Conservation (phyloP, 345 rosid species). For the Brassica rapa region DNA sequence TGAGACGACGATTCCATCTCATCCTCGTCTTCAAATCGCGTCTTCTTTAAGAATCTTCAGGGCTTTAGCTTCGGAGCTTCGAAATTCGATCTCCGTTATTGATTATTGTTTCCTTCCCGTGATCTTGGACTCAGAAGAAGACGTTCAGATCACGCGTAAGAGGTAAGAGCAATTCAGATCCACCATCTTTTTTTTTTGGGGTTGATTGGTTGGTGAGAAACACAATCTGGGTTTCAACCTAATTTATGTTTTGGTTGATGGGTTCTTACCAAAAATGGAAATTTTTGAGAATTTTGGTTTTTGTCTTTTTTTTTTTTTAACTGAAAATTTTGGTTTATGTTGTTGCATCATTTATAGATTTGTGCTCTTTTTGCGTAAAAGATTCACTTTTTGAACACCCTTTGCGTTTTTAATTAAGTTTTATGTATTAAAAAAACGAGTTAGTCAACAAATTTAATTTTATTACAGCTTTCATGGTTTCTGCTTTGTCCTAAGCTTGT, state of each 20-base stretch:
- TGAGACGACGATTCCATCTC: neutral
- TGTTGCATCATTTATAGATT: constrained; percentile 17
- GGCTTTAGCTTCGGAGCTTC: constrained; percentile 20
- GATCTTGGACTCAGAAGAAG: neutral
- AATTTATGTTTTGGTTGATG: neutral
- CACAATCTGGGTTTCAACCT: neutral
- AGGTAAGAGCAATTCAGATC: constrained; percentile 33
- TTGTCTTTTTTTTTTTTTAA: no score
- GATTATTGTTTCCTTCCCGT: neutral
- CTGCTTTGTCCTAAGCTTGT: neutral
- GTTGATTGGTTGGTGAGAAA: constrained; percentile 7
- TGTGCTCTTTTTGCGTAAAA: neutral
- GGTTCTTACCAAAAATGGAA: constrained; percentile 14
- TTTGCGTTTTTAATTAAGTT: neutral
- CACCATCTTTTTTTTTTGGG: neutral
- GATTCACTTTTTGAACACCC: neutral
- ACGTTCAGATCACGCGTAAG: constrained; percentile 1
- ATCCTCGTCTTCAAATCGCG: neutral
- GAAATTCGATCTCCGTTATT: neutral
- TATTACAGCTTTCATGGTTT: constrained; percentile 1
- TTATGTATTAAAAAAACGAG: neutral
- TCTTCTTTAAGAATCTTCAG: constrained; percentile 16
- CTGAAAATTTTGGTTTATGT: neutral
- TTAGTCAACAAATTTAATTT: constrained; percentile 18
- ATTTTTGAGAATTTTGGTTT: constrained; percentile 11